A percentile compares a stretch with the other conserved stretches of the same genome.
phyloP scores from a whole-genome alignment of 331 rosid genomes.

The Stylosanthes scabra region DNA sequence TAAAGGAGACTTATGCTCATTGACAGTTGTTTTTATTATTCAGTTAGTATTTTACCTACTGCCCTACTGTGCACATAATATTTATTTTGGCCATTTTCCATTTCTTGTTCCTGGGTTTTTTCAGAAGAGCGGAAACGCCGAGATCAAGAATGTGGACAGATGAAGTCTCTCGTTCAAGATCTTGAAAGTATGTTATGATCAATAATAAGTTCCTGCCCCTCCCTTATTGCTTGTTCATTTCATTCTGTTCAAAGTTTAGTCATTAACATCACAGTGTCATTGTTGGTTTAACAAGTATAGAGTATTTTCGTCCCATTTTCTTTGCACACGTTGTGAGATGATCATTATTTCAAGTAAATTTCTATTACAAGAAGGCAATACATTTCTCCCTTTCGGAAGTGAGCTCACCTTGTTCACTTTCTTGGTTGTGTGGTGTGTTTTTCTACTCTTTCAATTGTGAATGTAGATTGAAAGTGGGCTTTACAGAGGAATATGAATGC shows the following conservation, averaged over 20 bases:
- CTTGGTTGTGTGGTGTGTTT: too few relatives aligned
- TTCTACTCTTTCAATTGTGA: too few relatives aligned
- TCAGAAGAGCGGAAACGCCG: constrained; percentile 73
- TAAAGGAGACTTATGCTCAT: constrained; percentile 4
- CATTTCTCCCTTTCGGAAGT: too few relatives aligned
- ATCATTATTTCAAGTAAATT: too few relatives aligned
- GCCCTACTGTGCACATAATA: constrained; percentile 17
- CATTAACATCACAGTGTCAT: constrained; percentile 12
- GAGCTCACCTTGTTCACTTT: too few relatives aligned
- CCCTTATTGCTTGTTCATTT: not conserved
- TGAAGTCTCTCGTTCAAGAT: constrained; percentile 81
- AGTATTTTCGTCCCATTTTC: too few relatives aligned
- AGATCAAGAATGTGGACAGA: constrained; percentile 66
- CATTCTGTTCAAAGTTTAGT: not conserved
- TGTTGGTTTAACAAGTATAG: not conserved
- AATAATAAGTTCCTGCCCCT: constrained; percentile 4
- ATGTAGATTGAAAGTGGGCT: too few relatives aligned
- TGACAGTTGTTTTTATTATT: constrained; percentile 22
- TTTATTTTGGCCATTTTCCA: constrained; percentile 1
- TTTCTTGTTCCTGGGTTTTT: constrained; percentile 29
- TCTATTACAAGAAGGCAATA: too few relatives aligned
- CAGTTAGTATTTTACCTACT: constrained; percentile 12
- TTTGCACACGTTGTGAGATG: too few relatives aligned
- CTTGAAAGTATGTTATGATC: constrained; percentile 74
- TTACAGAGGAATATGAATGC: too few relatives aligned